These are phyloP conservation scores for Hirschfeldia incana DNA, from an alignment of 345 rosid species.

Conservation along the genomic window DNA sequence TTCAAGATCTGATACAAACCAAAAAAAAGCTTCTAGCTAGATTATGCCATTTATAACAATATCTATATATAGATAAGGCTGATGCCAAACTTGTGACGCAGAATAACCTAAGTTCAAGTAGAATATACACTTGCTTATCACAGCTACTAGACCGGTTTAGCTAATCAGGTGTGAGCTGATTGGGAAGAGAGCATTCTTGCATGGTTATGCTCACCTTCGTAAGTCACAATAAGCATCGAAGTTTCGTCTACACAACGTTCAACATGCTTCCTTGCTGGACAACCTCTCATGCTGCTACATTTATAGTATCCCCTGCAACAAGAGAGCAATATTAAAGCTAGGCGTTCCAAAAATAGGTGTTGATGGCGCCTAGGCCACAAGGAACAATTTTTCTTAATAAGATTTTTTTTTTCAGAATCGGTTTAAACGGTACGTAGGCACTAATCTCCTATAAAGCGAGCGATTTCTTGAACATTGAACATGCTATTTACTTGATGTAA, in stretches of 20 bases:
- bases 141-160: not conserved
- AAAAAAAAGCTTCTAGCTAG: not conserved
- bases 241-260: constrained; percentile 74
- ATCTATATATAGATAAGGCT: not conserved
- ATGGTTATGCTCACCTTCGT: constrained; percentile 81
- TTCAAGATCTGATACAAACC: constrained; percentile 13
- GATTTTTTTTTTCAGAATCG: no score
- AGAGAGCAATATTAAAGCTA: not conserved
- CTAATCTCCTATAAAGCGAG: no score
- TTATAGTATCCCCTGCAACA: constrained; percentile 73
- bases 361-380: no score
- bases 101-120: not conserved
- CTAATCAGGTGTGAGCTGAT: constrained; percentile 51
- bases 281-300: constrained; percentile 71
- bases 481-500: no score
- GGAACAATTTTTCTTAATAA: no score
- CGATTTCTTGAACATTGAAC: not conserved
- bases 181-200: constrained; percentile 50
- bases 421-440: no score
- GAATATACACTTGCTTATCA: constrained; percentile 21
- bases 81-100: constrained; percentile 10
- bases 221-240: constrained; percentile 69
- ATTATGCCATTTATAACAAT: constrained; percentile 5
- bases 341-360: not conserved
- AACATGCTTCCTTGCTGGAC: constrained; percentile 83